Evolutionary conservation across 2,329 filamentous ascomycete species (phyloP).

Genomic region (Alternaria brassicicola): DNA sequence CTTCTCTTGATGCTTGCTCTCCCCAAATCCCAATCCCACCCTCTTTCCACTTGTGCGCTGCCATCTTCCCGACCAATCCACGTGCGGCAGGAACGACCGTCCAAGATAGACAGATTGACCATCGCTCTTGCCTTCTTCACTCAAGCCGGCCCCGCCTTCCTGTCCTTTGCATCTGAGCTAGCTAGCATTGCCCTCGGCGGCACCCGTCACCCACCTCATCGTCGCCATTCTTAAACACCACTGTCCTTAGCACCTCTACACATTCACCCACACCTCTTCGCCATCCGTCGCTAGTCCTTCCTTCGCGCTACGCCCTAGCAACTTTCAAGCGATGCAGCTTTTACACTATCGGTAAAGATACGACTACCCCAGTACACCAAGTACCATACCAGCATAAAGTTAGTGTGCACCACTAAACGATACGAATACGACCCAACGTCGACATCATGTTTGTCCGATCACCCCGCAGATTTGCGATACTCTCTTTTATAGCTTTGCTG

Average conservation of each 20-base stretch:
- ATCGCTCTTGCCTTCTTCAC: slow-evolving; percentile 8
- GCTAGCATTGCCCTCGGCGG: background rate
- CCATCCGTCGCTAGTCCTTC: slow-evolving; percentile 10
- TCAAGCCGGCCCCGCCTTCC: slow-evolving; percentile 13
- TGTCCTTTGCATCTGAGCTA: slow-evolving; percentile 5
- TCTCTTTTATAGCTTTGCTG: slow-evolving; percentile 45
- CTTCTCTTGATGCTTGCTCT: background rate
- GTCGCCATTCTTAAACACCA: background rate
- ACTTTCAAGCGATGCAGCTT: slow-evolving; percentile 27
- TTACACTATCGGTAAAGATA: slow-evolving; percentile 21
- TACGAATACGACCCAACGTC: slow-evolving; percentile 30
- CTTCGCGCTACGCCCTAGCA: slow-evolving; percentile 6
- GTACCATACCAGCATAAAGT: slow-evolving; percentile 22
- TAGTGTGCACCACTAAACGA: slow-evolving; percentile 21
- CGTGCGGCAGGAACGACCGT: slow-evolving; percentile 9
- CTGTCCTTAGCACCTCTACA: slow-evolving; percentile 11
- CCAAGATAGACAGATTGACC: slow-evolving; percentile 1
- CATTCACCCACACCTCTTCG: background rate
- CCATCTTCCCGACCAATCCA: background rate
- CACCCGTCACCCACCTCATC: background rate
- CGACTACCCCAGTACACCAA: slow-evolving; percentile 18
- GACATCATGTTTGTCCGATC: slow-evolving; percentile 44
- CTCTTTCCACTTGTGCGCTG: slow-evolving; percentile 3
- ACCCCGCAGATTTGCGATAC: slow-evolving; percentile 47
- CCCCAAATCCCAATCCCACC: slow-evolving; percentile 1